Evolutionary conservation across 2,329 filamentous ascomycete species (phyloP).

Genomic region (Paraphaeosphaeria minitans): DNA sequence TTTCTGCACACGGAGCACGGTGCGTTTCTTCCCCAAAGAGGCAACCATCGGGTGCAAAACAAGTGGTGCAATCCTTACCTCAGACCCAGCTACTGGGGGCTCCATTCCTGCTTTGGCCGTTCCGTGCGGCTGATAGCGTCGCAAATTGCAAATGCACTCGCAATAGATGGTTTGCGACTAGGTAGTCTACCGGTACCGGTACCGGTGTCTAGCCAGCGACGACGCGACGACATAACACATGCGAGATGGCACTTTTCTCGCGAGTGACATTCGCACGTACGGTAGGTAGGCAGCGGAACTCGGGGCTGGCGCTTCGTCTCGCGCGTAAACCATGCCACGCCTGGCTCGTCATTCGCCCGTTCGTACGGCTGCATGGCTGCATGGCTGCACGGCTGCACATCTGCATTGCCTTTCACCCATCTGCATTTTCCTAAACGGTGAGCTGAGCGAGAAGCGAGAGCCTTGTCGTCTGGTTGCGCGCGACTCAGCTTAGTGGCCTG

Average conservation of each 20-base stretch:
- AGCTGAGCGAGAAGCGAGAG: conserved; percentile 2
- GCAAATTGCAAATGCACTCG: conserved; percentile 2
- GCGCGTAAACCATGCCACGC: conserved; percentile 3
- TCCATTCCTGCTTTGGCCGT: background rate
- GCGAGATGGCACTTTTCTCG: background rate
- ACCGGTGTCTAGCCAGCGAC: no score
- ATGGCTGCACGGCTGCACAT: no score
- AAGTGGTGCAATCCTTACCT: conserved; percentile 1
- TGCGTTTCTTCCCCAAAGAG: background rate
- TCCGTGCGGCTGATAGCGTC: conserved; percentile 1
- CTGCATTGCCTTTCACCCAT: background rate
- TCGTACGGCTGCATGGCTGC: background rate
- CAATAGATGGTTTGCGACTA: conserved; percentile 6
- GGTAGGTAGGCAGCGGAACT: conserved; percentile 6
- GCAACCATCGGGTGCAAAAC: background rate
- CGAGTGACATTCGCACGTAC: background rate
- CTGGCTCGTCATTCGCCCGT: conserved; percentile 1
- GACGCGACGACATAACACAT: conserved; percentile 4
- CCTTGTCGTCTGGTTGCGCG: background rate
- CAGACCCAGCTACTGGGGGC: background rate
- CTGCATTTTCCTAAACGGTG: conserved; percentile 6
- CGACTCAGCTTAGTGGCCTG: background rate
- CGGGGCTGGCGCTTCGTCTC: conserved; percentile 1
- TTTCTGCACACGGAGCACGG: conserved; percentile 2
- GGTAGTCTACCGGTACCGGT: no score